Percentiles rank a stretch among this genome's conserved stretches.
Conservation (phyloP, 441 rosid genomes). For the Syzygium malaccense region DNA sequence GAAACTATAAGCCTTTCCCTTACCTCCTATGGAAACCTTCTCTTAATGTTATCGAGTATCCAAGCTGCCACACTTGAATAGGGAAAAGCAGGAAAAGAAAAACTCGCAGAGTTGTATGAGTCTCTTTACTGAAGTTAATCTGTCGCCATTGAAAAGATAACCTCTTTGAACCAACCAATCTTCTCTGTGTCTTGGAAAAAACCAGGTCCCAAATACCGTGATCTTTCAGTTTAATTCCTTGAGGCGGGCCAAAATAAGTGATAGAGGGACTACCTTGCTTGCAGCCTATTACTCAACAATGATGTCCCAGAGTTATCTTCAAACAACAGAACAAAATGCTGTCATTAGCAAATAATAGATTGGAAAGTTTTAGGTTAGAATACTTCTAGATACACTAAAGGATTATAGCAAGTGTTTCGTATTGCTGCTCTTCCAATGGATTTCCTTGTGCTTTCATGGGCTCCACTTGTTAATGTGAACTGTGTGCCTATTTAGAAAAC, state of each 20-base stretch:
- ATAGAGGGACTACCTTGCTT: not conserved
- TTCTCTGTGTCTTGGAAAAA: not conserved
- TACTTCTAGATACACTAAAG: not conserved
- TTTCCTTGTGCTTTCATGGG: not conserved
- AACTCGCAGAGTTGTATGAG: not conserved
- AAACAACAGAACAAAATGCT: not conserved
- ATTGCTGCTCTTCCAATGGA: not conserved
- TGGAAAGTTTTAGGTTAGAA: not conserved
- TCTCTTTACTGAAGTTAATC: not conserved
- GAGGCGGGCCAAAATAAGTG: not conserved
- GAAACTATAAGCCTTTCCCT: not conserved
- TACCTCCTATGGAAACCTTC: not conserved
- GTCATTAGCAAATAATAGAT: not conserved
- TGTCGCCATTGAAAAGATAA: not conserved
- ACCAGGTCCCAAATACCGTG: not conserved
- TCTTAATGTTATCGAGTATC: not conserved
- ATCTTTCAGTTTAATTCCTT: not conserved
- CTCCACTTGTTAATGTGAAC: not conserved
- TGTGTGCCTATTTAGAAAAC: not conserved
- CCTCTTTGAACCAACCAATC: not conserved
- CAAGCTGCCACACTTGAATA: not conserved
- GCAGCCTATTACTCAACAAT: not conserved
- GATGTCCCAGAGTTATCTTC: not conserved
- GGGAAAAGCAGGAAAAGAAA: not conserved
- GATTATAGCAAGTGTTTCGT: not conserved